These are phyloP conservation scores for Smittium culicis DNA, from an alignment of 371 early-diverging fungal species.

Conservation along the genomic window DNA sequence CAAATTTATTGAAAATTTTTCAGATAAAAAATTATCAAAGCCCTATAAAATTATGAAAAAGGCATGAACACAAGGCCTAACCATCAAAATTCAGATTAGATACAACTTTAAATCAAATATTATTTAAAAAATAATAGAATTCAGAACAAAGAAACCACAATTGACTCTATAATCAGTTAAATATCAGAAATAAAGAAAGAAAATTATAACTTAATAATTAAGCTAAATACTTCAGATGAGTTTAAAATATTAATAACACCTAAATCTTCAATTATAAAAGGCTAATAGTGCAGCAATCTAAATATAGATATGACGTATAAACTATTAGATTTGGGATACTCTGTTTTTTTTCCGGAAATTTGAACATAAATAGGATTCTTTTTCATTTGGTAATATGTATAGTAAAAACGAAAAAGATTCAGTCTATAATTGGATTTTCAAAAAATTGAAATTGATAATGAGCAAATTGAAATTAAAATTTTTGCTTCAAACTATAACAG, in stretches of 20 bases:
- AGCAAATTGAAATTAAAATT: neutral
- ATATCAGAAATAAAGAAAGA: neutral
- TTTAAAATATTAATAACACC: neutral
- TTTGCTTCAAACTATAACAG: neutral
- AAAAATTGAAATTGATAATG: neutral
- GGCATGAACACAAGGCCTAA: neutral
- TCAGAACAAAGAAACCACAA: neutral
- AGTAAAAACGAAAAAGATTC: neutral
- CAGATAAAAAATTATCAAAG: neutral
- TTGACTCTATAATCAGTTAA: neutral
- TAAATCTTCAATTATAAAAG: neutral
- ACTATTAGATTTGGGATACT: neutral
- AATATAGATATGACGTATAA: neutral
- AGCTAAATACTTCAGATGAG: neutral
- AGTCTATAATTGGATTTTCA: neutral
- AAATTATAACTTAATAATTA: neutral
- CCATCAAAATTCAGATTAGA: neutral
- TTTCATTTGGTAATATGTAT: neutral
- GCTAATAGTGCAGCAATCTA: neutral
- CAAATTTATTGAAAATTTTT: neutral
- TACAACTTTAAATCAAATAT: neutral
- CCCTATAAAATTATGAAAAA: neutral
- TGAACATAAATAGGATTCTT: neutral
- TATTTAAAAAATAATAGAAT: neutral
- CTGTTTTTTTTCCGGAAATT: no score